phyloP scores from a whole-genome alignment of 331 rosid genomes.

The Erythrophleum ivorense region DNA sequence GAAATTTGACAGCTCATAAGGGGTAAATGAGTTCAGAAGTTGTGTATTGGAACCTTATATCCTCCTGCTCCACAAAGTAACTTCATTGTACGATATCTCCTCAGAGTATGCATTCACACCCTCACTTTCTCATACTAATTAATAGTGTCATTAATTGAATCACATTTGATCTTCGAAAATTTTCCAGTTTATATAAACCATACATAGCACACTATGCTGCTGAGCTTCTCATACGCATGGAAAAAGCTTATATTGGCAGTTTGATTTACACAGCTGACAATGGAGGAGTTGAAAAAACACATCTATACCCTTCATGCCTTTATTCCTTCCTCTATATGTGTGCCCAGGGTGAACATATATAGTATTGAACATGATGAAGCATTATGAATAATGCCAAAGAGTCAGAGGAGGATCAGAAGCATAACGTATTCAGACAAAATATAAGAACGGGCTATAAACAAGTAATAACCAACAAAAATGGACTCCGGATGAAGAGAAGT shows the following conservation, averaged over 20 bases:
- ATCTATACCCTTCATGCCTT: neutral
- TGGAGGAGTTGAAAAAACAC: neutral
- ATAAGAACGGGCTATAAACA: neutral
- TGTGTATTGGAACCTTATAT: neutral
- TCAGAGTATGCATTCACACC: neutral
- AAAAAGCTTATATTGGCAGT: too few species aligned
- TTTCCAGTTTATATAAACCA: neutral
- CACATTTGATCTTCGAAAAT: neutral
- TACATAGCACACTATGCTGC: neutral
- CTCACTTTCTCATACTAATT: neutral
- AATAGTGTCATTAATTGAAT: neutral
- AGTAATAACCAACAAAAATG: neutral
- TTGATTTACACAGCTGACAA: neutral
- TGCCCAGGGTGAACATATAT: neutral
- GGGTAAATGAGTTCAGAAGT: neutral
- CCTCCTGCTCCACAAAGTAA: neutral
- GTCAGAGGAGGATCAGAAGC: slow-evolving; percentile 6
- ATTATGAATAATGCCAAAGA: neutral
- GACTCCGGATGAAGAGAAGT: slow-evolving; percentile 4
- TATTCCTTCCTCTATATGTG: neutral
- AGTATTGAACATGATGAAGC: slow-evolving; percentile 20
- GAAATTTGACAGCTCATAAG: neutral
- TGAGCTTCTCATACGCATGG: neutral
- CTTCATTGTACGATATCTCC: neutral
- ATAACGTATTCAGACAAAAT: neutral